These are phyloP conservation scores for Trichoderma breve DNA, from an alignment of 2,329 filamentous ascomycete species.

Conservation along the genomic window DNA sequence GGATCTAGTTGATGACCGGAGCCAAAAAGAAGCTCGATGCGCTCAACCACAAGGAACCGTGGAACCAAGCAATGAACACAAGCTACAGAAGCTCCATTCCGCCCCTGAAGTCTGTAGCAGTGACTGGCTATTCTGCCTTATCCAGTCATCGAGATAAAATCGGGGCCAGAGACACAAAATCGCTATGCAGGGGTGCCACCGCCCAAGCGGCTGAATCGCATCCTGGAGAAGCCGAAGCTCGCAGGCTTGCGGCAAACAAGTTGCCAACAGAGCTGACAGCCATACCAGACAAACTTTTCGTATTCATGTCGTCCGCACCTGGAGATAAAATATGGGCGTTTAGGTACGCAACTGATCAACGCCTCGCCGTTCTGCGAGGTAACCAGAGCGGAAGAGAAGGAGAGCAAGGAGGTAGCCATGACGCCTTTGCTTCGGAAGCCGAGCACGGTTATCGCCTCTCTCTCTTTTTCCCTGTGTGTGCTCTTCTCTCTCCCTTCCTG, in stretches of 20 bases:
- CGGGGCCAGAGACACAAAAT: neutral
- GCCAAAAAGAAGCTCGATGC: neutral
- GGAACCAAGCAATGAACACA: neutral
- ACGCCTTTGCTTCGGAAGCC: neutral
- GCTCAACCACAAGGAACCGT: neutral
- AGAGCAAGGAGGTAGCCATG: neutral
- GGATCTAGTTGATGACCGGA: neutral
- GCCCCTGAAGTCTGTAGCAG: neutral
- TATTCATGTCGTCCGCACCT: neutral
- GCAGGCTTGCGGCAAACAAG: constrained; percentile 4
- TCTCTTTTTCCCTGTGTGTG: neutral
- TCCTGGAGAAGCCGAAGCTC: constrained; percentile 4
- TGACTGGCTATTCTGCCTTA: neutral
- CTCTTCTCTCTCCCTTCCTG: neutral
- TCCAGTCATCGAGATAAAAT: neutral
- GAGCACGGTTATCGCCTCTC: neutral
- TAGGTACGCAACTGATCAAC: neutral
- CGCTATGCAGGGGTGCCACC: neutral
- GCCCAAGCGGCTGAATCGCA: constrained; percentile 9
- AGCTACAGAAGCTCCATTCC: neutral
- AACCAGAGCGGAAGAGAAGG: neutral
- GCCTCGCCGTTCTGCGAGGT: neutral
- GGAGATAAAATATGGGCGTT: neutral
- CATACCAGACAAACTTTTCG: constrained; percentile 4
- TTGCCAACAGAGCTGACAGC: neutral